phyloP scores from a whole-genome alignment of 139 green algal genomes.

The Desmodesmus armatus region DNA sequence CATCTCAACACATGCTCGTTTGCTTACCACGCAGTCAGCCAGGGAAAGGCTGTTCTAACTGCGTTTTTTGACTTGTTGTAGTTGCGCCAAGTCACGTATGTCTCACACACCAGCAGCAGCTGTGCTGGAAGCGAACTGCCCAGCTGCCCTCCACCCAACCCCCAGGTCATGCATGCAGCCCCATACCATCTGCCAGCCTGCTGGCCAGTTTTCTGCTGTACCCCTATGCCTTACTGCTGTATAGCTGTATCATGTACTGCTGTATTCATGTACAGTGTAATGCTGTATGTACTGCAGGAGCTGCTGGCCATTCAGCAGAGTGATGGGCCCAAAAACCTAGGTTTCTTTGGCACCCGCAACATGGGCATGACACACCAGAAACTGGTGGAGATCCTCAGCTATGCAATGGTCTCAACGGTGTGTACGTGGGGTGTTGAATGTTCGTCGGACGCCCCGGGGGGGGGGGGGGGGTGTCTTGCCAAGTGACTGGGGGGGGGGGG shows the following conservation, averaged over 20 bases:
- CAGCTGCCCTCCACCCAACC: neutral
- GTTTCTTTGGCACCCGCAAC: slow-evolving; percentile 99
- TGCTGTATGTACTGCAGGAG: slow-evolving; percentile 79
- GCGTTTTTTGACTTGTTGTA: no score
- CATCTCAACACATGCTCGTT: neutral
- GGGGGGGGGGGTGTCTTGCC: no score
- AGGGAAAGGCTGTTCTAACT: no score
- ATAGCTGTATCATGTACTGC: neutral
- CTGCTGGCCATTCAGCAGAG: slow-evolving; percentile 98
- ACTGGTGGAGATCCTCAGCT: slow-evolving; percentile 97
- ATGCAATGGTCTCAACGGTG: slow-evolving; percentile 97
- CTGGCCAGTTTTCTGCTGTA: neutral
- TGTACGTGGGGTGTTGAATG: no score
- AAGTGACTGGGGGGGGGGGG: no score
- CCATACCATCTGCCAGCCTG: neutral
- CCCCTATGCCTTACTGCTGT: no score
- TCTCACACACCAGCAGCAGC: neutral
- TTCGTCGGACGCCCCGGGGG: no score
- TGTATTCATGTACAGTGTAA: no score
- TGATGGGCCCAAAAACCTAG: slow-evolving; percentile 91
- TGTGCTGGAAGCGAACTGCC: neutral
- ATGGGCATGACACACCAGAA: slow-evolving; percentile 99
- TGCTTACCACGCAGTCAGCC: no score
- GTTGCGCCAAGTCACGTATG: no score
- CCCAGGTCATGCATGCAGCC: neutral